Base-by-base conservation (phyloP, 1,284 basidiomycete genomes). In the Microbotryum lychnidis-dioicae region DNA sequence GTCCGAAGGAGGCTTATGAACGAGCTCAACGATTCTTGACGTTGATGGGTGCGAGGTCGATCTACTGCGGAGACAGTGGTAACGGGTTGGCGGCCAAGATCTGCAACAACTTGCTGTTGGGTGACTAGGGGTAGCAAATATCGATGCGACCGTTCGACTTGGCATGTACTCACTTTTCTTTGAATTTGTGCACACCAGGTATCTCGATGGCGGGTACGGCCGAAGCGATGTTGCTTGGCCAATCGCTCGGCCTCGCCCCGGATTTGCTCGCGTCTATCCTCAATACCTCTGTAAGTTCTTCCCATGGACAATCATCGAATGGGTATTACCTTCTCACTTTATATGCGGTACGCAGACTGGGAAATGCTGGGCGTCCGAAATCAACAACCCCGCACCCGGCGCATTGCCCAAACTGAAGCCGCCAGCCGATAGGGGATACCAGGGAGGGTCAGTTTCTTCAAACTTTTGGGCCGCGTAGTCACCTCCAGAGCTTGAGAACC, bases 71-170 rank as follows among this genome's bases (percentile, higher is more conserved):
- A 1, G 79, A 82, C n/a, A 86, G 65, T 12, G 89, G 90, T n/a
- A 81, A 86, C 6, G 89, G 90, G 1, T 77, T 92, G 68, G 88
- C 81, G 1, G 89, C 89, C 9, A 91, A 92, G 77, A 89, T 91
- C 49, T 89, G 87, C 77, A 91, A 91, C 76, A 91, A 91, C 73
- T 71, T 42, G 37, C 37, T 42, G 37, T 42, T 42, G 37, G 37
- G 37, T 42, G 12, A 42, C 9, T 42, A 33, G 64, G 52, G 18
- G 27, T 54, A 18, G 60, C 54, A 58, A 58, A 25, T 20, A 50
- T 16, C 12, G 29, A 16, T 14, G 48, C 20, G 20, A 29, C 9
- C 14, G 14, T 6, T 42, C 14, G 31, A 31, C 37, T 2, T 42
- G 12, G 14, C 6, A 4, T 3, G 14, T 29, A 1, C 21, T 50